A percentile compares a stretch with the other conserved stretches of the same genome.
These are phyloP conservation scores for Aspergillus kassunensis DNA, from an alignment of 495 filamentous ascomycete genomes.

Conservation along the genomic window DNA sequence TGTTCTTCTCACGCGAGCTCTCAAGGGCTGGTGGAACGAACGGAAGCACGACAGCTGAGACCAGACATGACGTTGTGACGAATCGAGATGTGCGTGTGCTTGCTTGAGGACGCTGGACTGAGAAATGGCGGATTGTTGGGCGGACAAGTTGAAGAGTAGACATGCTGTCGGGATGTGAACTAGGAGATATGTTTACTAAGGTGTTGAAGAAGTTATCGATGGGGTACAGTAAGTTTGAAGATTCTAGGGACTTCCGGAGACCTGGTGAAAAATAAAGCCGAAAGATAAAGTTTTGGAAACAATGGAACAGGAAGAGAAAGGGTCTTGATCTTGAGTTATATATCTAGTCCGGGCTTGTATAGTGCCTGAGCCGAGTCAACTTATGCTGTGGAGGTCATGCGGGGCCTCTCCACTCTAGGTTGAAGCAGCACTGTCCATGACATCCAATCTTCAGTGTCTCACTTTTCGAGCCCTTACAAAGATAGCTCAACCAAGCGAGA, in stretches of 20 bases:
- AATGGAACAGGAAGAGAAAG: not conserved
- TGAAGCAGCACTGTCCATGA: too few relatives aligned
- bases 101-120: slow-evolving; percentile 37
- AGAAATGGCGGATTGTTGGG: slow-evolving; percentile 43
- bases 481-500: too few relatives aligned
- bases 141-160: slow-evolving; percentile 30
- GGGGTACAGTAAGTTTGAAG: not conserved
- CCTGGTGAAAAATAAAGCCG: not conserved
- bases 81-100: slow-evolving; percentile 37
- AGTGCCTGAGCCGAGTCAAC: not conserved
- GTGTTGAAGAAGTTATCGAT: not conserved
- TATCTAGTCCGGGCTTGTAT: not conserved
- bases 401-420: slow-evolving; percentile 5
- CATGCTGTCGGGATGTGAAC: slow-evolving; percentile 24
- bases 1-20: slow-evolving; percentile 37
- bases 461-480: too few relatives aligned
- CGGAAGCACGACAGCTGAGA: slow-evolving; percentile 41
- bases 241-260: too few relatives aligned
- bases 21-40: slow-evolving; percentile 46
- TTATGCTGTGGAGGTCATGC: slow-evolving; percentile 4
- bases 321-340: not conserved
- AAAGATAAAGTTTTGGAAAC: not conserved
- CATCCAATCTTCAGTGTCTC: too few relatives aligned
- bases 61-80: slow-evolving; percentile 37
- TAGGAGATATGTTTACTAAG: not conserved